Evolutionary conservation across 1,284 basidiomycete genomes (phyloP).

Genomic region (Taiwanofungus camphoratus): DNA sequence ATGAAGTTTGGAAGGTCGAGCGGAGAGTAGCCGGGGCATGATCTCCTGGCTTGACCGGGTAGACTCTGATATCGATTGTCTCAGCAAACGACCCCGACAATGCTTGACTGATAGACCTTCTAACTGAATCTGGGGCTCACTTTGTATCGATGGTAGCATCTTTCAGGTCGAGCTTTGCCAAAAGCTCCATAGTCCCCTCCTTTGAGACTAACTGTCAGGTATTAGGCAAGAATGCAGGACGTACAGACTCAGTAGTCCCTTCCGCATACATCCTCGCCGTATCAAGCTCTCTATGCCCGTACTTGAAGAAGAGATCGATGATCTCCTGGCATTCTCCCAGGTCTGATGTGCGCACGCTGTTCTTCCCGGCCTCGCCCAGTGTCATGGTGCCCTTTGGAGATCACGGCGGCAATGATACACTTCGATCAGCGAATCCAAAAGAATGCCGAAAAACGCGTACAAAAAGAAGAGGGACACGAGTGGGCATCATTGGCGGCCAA

Average conservation of each 20-base stretch:
- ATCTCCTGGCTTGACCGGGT: slow-evolving; percentile 35
- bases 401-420: neutral
- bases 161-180: slow-evolving; percentile 39
- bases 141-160: slow-evolving; percentile 45
- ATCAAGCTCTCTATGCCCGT: slow-evolving; percentile 43
- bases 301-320: slow-evolving; percentile 38
- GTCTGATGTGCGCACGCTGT: slow-evolving; percentile 36
- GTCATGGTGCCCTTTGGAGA: slow-evolving; percentile 45
- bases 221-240: neutral
- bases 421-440: neutral
- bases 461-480: slow-evolving; percentile 11
- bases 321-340: slow-evolving; percentile 37
- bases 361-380: slow-evolving; percentile 38
- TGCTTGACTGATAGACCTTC: neutral
- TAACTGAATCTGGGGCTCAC: slow-evolving; percentile 23
- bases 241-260: slow-evolving; percentile 46
- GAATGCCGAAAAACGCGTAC: slow-evolving; percentile 1
- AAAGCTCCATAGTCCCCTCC: slow-evolving; percentile 22
- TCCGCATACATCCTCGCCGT: slow-evolving; percentile 44
- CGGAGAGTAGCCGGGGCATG: slow-evolving; percentile 34
- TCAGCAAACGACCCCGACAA: neutral
- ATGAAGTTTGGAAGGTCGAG: slow-evolving; percentile 33
- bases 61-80: slow-evolving; percentile 30
- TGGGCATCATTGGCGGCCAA: slow-evolving; percentile 4
- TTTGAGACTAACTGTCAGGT: no score